Percentiles rank a stretch among this genome's conserved stretches.
Conservation (phyloP, 139 green algal species). For the Micractinium conductrix region DNA sequence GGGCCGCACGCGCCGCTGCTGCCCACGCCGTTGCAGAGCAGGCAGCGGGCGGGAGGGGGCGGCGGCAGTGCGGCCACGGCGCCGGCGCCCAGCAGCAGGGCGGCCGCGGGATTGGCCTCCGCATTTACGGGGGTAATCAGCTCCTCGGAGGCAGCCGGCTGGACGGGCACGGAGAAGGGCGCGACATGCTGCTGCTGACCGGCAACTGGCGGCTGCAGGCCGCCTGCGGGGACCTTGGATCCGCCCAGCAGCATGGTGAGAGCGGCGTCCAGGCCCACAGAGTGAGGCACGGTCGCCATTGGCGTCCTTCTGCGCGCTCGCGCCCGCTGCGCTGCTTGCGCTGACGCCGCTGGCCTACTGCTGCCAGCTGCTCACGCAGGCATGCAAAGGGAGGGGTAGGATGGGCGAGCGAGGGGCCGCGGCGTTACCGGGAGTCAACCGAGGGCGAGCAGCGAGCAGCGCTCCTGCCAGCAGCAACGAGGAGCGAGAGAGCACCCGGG, state of each 20-base stretch:
- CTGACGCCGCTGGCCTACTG: no score
- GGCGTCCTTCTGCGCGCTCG: not conserved
- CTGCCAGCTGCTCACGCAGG: no score
- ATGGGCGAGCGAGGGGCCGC: no score
- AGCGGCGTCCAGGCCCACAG: not conserved
- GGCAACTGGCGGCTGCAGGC: not conserved
- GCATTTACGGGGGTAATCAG: not conserved
- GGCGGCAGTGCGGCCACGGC: no score
- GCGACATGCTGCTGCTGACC: not conserved
- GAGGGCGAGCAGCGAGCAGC: no score
- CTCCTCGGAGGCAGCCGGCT: not conserved
- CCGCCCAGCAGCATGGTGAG: not conserved
- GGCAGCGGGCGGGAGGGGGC: not conserved
- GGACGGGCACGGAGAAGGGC: not conserved
- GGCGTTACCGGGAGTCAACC: no score
- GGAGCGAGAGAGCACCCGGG: no score
- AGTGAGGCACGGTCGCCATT: not conserved
- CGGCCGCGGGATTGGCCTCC: not conserved
- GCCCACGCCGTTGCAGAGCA: slow-evolving; percentile 39
- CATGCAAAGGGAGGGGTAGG: no score
- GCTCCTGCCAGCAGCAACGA: no score
- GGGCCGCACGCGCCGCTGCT: slow-evolving; percentile 15
- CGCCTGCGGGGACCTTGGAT: not conserved
- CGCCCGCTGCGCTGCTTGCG: not conserved
- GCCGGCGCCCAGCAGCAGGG: not conserved